Conservation (phyloP, 257 asterid species). For the Craterostigma plantagineum region DNA sequence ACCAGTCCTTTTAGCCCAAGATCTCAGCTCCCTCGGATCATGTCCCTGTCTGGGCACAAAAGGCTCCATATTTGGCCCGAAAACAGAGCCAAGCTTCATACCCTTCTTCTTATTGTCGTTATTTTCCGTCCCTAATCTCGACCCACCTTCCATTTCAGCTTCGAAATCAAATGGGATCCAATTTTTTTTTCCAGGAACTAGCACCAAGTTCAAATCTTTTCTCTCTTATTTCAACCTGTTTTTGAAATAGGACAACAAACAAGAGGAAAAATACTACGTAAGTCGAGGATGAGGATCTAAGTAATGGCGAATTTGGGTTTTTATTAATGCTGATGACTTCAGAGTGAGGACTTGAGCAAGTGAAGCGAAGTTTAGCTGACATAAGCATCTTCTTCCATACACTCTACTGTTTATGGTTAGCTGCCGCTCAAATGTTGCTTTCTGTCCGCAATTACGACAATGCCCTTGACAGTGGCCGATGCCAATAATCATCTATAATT, state of each 20-base stretch:
- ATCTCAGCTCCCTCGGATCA: slow-evolving; percentile 78
- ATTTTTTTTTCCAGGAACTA: slow-evolving; percentile 3
- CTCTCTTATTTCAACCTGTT: slow-evolving; percentile 3
- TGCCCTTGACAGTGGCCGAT: slow-evolving; percentile 35
- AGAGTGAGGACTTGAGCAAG: no score
- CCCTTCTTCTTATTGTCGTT: slow-evolving; percentile 28
- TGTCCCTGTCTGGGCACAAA: slow-evolving; percentile 52
- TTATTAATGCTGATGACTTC: no score
- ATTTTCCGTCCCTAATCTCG: slow-evolving; percentile 27
- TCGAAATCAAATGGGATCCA: slow-evolving; percentile 19
- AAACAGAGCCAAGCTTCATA: slow-evolving; percentile 26
- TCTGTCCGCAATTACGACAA: slow-evolving; percentile 13
- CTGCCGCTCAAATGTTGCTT: slow-evolving; percentile 25
- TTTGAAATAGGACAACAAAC: no score
- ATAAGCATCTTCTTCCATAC: no score
- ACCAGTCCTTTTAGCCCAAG: slow-evolving; percentile 98
- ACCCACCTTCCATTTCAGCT: slow-evolving; percentile 64
- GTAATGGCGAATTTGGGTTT: no score
- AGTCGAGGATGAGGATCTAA: no score
- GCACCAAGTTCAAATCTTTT: slow-evolving; percentile 5
- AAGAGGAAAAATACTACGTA: no score
- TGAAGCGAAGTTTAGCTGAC: no score
- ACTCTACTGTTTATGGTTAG: background rate
- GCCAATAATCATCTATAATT: no score
- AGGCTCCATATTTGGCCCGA: slow-evolving; percentile 51